Base-by-base conservation (phyloP, 2,329 filamentous ascomycete genomes). In the Trichoderma atroviride region DNA sequence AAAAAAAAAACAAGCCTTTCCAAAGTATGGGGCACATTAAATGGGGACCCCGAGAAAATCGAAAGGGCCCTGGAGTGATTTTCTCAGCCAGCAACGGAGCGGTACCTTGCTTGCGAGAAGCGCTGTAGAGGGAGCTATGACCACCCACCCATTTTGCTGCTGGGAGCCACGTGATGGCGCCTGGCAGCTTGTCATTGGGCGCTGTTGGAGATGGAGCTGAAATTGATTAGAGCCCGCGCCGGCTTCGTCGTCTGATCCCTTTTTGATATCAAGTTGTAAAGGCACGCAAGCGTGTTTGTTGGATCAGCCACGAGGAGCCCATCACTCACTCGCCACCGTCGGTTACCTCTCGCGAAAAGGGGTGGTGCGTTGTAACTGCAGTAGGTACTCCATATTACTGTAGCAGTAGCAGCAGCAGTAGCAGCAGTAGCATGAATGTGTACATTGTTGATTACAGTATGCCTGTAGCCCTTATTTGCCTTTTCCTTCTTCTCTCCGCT, bases 71-170 rank as follows among this genome's bases (percentile, higher is more conserved):
- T n/a, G 43, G 43, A 50, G 43, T 22, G 63, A 31, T 55, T 43
- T 43, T 43, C 16, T 11, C 14, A 19, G 16, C 14, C 37, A 43
- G 37, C 37, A 52, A 52, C 37, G 24, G 0, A 33, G 37, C 55
- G 55, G 63, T 65, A 60, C 60, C 68, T 69, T 60, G 56, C 68
- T 40, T 40, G 37, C 37, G 37, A 33, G 10, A 33, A 19, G 50
- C 52, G 35, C 22, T 19, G 60, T 29, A 37, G 43, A 53, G 37
- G 68, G 61, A 69, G 68, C 68, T 69, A 69, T 69, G 68, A 65
- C 68, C 68, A 65, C 47, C 52, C 2, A 43, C 37, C 53, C 40
- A 27, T 22, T 16, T 19, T 35, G 60, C 47, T 31, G 53, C 52
- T 14, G 24, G 13, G 24, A 43, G 31, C 61, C 68, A 69, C 68